Percentiles rank a stretch among this genome's conserved stretches.
These are phyloP conservation scores for Zelopaecilomyces penicillatus DNA, from an alignment of 2,329 filamentous ascomycete genomes.

Conservation along the genomic window DNA sequence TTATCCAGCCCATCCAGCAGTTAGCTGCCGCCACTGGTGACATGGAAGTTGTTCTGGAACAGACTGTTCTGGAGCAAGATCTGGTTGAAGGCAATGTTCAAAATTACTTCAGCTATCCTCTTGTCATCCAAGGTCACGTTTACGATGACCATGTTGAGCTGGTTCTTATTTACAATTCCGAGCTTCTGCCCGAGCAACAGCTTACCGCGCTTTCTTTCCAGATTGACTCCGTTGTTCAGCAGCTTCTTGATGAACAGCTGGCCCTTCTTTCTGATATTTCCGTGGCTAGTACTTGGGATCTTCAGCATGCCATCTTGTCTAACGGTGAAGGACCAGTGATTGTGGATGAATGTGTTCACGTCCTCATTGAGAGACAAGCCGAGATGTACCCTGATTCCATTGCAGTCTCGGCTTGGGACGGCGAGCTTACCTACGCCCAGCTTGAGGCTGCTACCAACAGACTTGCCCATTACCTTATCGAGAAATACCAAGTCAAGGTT, in stretches of 20 bases:
- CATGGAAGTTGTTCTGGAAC: not conserved
- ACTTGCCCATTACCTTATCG: conserved; percentile 1
- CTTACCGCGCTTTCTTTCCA: conserved; percentile 2
- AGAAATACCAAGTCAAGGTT: conserved; percentile 14
- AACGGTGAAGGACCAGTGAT: conserved; percentile 2
- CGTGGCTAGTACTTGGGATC: conserved; percentile 4
- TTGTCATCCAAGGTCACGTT: conserved; percentile 5
- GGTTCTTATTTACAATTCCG: conserved; percentile 4
- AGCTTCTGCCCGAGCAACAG: not conserved
- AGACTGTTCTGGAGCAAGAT: not conserved
- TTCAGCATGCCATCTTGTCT: conserved; percentile 1
- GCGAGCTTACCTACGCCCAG: conserved; percentile 11
- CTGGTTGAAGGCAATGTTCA: conserved; percentile 1
- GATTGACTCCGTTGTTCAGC: conserved; percentile 3
- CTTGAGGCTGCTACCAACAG: conserved; percentile 9
- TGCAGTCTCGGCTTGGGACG: conserved; percentile 14
- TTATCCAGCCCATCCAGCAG: conserved; percentile 1
- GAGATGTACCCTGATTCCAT: not conserved
- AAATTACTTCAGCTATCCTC: conserved; percentile 5
- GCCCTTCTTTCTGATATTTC: conserved; percentile 1
- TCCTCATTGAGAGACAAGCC: conserved; percentile 1
- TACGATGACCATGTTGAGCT: conserved; percentile 1
- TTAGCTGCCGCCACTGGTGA: not conserved
- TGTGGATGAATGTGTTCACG: conserved; percentile 3
- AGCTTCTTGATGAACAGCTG: not conserved